Evolutionary conservation across 805 yeast genomes (phyloP).

Genomic region (Myxozyma lipomycoides): DNA sequence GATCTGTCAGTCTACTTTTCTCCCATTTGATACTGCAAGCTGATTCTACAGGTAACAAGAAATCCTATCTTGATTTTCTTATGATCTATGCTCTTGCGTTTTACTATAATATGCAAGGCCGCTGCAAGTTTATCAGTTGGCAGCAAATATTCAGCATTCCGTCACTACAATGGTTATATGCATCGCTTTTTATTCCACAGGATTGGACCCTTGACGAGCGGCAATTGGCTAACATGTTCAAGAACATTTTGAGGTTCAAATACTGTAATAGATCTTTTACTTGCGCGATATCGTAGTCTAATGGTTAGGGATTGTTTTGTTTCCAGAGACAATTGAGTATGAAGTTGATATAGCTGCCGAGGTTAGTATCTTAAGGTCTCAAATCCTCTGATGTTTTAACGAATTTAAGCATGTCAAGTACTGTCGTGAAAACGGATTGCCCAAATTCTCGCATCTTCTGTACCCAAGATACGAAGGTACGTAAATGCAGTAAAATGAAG

Average conservation of each 20-base stretch:
- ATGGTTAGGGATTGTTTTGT: conserved; percentile 64
- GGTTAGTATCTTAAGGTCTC: conserved; percentile 28
- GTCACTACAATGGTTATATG: conserved; percentile 12
- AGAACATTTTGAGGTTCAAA: neutral
- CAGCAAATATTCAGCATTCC: conserved; percentile 14
- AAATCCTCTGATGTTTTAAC: neutral
- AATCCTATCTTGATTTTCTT: conserved; percentile 16
- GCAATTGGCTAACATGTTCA: neutral
- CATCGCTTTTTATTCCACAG: conserved; percentile 21
- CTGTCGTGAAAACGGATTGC: conserved; percentile 56
- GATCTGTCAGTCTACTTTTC: conserved; percentile 7
- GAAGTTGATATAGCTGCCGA: conserved; percentile 56
- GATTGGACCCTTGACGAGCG: conserved; percentile 18
- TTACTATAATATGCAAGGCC: conserved; percentile 16
- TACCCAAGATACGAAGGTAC: conserved; percentile 63
- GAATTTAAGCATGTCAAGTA: conserved; percentile 49
- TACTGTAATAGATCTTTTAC: conserved; percentile 10
- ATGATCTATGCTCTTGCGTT: conserved; percentile 16
- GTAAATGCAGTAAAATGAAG: conserved; percentile 50
- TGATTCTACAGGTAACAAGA: conserved; percentile 20
- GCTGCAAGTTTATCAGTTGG: conserved; percentile 15
- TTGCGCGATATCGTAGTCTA: conserved; percentile 9
- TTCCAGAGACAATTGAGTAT: conserved; percentile 63
- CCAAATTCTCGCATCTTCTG: conserved; percentile 55
- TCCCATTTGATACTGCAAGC: neutral